These are phyloP conservation scores for Suillus placidus DNA, from an alignment of 768 basidiomycete species.

Conservation along the genomic window DNA sequence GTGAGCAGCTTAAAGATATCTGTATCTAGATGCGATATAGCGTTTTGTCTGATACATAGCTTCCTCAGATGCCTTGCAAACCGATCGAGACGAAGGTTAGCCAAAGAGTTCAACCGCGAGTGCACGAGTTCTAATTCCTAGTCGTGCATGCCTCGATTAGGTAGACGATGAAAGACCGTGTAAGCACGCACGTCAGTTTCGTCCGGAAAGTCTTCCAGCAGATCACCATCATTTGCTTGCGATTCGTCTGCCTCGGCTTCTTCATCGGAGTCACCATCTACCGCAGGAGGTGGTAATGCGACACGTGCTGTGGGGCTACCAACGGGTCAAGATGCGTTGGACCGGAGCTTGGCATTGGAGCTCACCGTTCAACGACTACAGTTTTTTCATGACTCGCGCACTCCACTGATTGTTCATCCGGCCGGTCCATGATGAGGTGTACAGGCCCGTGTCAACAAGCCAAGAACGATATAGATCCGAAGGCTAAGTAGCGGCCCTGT, in stretches of 20 bases:
- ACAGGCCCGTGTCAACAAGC: neutral
- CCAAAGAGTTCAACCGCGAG: slow-evolving; percentile 69
- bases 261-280: slow-evolving; percentile 33
- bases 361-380: slow-evolving; percentile 31
- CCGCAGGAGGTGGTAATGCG: slow-evolving; percentile 39
- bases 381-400: slow-evolving; percentile 24
- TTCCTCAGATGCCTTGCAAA: slow-evolving; percentile 71
- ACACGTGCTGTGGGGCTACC: slow-evolving; percentile 46
- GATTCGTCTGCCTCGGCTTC: slow-evolving; percentile 47
- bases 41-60: slow-evolving; percentile 87
- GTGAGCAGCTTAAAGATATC: slow-evolving; percentile 66
- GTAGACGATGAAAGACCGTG: slow-evolving; percentile 6
- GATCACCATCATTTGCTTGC: slow-evolving; percentile 54
- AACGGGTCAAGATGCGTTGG: slow-evolving; percentile 10
- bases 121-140: slow-evolving; percentile 91
- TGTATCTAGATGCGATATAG: slow-evolving; percentile 71
- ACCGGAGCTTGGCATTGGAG: neutral
- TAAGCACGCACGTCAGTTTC: slow-evolving; percentile 69
- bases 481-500: neutral
- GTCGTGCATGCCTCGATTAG: neutral
- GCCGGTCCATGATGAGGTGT: slow-evolving; percentile 3
- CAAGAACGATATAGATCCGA: neutral
- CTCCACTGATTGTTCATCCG: slow-evolving; percentile 8
- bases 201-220: slow-evolving; percentile 78
- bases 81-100: slow-evolving; percentile 67